phyloP scores from a whole-genome alignment of 2,329 filamentous ascomycete species.

The Teratosphaeria destructans region DNA sequence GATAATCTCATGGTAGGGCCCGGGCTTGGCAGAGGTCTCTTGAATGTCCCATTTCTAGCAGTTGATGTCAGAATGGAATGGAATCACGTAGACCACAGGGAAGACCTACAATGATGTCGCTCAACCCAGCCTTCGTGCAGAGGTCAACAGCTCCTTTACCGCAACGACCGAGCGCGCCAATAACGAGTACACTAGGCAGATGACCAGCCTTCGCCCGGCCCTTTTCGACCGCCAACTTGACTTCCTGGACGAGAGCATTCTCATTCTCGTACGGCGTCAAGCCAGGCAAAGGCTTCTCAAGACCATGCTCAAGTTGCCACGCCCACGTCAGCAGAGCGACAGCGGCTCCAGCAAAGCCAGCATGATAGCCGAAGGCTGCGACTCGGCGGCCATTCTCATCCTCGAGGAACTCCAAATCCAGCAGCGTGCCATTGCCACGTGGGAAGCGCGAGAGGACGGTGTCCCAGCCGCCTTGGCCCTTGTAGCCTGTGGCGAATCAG shows the following conservation, averaged over 20 bases:
- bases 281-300: conserved; percentile 54
- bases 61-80: background rate
- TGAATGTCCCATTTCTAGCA: conserved; percentile 58
- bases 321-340: conserved; percentile 69
- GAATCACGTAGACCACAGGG: background rate
- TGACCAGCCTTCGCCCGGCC: conserved; percentile 58
- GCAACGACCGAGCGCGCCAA: conserved; percentile 68
- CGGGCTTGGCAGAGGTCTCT: conserved; percentile 59
- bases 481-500: conserved; percentile 22
- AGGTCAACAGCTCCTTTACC: conserved; percentile 76
- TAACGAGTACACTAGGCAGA: conserved; percentile 66
- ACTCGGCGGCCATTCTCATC: conserved; percentile 60
- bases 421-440: conserved; percentile 62
- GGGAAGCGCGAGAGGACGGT: conserved; percentile 70
- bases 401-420: conserved; percentile 79
- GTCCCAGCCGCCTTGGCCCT: conserved; percentile 62
- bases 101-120: conserved; percentile 47
- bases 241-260: conserved; percentile 58
- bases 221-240: conserved; percentile 59
- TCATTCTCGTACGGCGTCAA: conserved; percentile 65
- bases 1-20: conserved; percentile 27
- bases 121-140: conserved; percentile 62
- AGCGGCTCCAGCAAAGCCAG: conserved; percentile 58
- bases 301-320: conserved; percentile 64
- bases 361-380: conserved; percentile 62